Conservation (phyloP, 129 eudicot genomes). For the Pseudognaphalium luteoalbum region DNA sequence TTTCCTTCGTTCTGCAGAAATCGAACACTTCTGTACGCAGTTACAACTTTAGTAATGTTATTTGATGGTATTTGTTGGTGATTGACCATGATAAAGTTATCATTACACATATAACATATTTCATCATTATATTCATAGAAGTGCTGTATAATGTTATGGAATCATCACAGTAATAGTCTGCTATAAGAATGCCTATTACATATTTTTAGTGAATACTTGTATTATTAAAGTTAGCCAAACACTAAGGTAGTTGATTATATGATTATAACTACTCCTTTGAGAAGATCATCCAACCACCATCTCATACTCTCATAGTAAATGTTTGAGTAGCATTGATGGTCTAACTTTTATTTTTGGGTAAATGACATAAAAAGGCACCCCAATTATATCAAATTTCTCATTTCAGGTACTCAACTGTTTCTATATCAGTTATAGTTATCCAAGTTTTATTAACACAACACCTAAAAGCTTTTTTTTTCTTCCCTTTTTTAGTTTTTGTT, state of each 20-base stretch:
- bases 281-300: not conserved
- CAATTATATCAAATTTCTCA: not conserved
- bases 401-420: not conserved
- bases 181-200: not conserved
- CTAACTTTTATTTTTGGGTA: not conserved
- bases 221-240: not conserved
- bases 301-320: not conserved
- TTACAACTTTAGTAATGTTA: not conserved
- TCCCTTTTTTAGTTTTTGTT: not conserved
- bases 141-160: not conserved
- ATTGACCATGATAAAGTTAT: conserved; percentile 1
- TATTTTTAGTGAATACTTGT: not conserved
- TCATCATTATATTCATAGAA: not conserved
- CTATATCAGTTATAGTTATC: too few relatives aligned
- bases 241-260: not conserved
- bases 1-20: not conserved
- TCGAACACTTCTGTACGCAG: not conserved
- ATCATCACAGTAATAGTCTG: not conserved
- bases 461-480: too few relatives aligned
- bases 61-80: conserved; percentile 4
- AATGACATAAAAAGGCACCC: not conserved
- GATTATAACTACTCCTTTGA: not conserved
- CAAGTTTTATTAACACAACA: not conserved
- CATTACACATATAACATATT: conserved; percentile 18
- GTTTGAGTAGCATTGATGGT: not conserved